Evolutionary conservation across 1,284 basidiomycete genomes (phyloP), one percentile per base, ranked within the genome.

Genomic region (Apiotrichum siamense): DNA sequence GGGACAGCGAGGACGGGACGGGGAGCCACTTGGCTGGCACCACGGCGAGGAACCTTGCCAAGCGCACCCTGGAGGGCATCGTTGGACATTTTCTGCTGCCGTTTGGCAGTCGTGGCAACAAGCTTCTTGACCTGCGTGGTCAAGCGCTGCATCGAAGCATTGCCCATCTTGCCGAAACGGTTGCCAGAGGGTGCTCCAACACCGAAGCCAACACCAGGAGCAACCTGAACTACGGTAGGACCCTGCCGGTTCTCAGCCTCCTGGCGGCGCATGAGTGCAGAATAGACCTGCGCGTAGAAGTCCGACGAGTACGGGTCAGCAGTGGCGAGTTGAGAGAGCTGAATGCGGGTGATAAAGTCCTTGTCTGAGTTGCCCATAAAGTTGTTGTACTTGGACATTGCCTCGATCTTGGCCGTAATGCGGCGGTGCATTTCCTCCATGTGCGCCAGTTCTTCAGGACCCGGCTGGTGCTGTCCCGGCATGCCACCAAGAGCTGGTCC

Each of bases 291-390:
- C 7, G 92, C 94, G 67, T 99, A 98, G 69, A 97, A 99, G 71
- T 99, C 96, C 60, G 97, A 93, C 31, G 89, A 83, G 73, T 96
- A 97, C 0, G 96, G 96, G 76, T 98, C 96, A 63, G 88, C 84
- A 2, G 90, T 89, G 43, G 97, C 91, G 27, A 98, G 84, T 69
- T 98, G 94, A 1, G 92, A 97, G 41, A 99, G 89, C 75, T 99
- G 96, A 55, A 99, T 98, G 35, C 96, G 85, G 21, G 96, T 98
- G 75, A 99, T 98, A 71, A 98, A 99, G 69, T 98, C 96, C 77
- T 98, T 98, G 79, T 99, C 96, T 15, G 90, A 94, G 42, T 67
- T 62, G 23, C 67, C 66, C 96, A 99, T 99, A 49, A 97, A 80
- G 70, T 97, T 93, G 70, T 98, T 99, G 75, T 96, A 92, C 61